Evolutionary conservation across 345 rosid genomes (phyloP).

Genomic region (Brassica juncea): DNA sequence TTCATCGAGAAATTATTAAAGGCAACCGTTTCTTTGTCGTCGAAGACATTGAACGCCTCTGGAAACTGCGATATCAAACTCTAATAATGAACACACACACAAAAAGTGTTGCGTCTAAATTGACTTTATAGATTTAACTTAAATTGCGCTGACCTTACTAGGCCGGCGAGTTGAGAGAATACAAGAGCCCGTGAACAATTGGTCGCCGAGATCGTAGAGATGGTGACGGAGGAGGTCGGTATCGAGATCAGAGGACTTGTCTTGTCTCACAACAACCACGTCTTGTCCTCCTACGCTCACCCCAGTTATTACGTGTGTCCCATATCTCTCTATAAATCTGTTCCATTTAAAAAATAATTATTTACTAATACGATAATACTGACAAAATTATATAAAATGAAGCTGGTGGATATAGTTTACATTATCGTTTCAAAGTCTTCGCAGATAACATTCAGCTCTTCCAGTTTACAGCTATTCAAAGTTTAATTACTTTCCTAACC

Average conservation of each 20-base stretch:
- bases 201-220: slow-evolving; percentile 76
- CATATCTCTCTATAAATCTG: slow-evolving; percentile 90
- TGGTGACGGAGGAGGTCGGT: slow-evolving; percentile 64
- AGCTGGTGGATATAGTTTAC: slow-evolving; percentile 1
- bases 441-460: slow-evolving; percentile 19
- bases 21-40: slow-evolving; percentile 45
- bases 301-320: slow-evolving; percentile 85
- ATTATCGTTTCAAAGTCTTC: slow-evolving; percentile 28
- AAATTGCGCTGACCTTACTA: slow-evolving; percentile 49
- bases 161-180: slow-evolving; percentile 49
- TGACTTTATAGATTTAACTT: neutral
- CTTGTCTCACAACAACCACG: slow-evolving; percentile 69
- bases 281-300: slow-evolving; percentile 83
- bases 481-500: neutral
- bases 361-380: neutral
- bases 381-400: neutral
- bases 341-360: neutral
- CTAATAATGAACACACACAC: neutral
- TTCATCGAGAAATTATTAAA: slow-evolving; percentile 48
- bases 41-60: slow-evolving; percentile 77
- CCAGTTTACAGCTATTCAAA: slow-evolving; percentile 10
- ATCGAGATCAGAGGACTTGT: slow-evolving; percentile 54
- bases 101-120: neutral
- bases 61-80: slow-evolving; percentile 55
- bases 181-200: slow-evolving; percentile 75